These are phyloP conservation scores for Lophiotrema nucula DNA, from an alignment of 495 filamentous ascomycete genomes.

Conservation along the genomic window DNA sequence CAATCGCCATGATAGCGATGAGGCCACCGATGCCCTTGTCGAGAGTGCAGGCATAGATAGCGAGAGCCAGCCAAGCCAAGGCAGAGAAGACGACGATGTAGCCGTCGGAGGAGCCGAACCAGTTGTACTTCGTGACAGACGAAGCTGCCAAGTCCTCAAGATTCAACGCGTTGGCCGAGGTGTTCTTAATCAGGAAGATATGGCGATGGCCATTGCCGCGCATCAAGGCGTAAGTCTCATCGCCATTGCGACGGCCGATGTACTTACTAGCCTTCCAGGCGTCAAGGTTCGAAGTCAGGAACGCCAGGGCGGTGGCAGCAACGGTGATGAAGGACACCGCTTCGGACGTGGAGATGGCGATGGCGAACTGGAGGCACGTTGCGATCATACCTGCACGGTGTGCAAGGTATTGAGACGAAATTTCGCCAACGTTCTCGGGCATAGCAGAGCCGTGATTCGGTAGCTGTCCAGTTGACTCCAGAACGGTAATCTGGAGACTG, in stretches of 20 bases:
- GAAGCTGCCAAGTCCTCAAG: not conserved
- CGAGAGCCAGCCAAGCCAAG: not conserved
- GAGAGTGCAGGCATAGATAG: not conserved
- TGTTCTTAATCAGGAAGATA: not conserved
- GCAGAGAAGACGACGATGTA: not conserved
- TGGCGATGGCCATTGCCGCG: constrained; percentile 5
- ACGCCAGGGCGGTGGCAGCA: not conserved
- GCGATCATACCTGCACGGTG: no score
- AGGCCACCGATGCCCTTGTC: not conserved
- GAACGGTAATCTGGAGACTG: not conserved
- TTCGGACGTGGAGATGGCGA: not conserved
- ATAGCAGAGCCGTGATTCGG: no score
- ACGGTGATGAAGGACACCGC: not conserved
- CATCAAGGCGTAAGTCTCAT: not conserved
- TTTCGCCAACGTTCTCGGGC: not conserved
- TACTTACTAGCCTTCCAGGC: not conserved
- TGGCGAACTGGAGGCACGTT: not conserved
- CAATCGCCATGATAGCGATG: not conserved
- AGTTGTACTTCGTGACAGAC: not conserved
- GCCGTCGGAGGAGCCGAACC: not conserved
- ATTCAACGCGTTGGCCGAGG: not conserved
- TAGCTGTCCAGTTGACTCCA: not conserved
- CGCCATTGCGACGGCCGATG: not conserved
- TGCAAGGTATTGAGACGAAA: not conserved
- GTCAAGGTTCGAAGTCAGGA: not conserved